A percentile compares a stretch with the other conserved stretches of the same genome.
Conservation (phyloP, 2,329 filamentous ascomycete species). For the Helotiales sp. region DNA sequence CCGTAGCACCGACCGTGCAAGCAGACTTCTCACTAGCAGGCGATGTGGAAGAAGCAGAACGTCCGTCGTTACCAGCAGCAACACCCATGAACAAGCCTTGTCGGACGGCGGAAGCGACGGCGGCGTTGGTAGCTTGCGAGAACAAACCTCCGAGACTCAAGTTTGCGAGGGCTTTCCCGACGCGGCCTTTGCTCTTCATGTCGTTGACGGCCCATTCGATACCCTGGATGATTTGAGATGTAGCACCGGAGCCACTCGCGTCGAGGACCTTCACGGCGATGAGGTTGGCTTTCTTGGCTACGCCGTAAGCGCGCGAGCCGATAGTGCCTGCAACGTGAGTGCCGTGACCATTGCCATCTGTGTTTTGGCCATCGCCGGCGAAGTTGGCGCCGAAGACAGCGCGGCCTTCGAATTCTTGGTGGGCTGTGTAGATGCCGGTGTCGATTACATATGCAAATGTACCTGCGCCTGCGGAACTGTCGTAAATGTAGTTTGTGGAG, state of each 20-base stretch:
- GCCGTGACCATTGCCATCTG: slow-evolving; percentile 9
- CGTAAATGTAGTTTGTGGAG: slow-evolving; percentile 5
- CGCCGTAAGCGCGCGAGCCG: slow-evolving; percentile 4
- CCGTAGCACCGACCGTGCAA: slow-evolving; percentile 2
- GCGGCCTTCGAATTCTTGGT: slow-evolving; percentile 11
- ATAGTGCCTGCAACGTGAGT: slow-evolving; percentile 3
- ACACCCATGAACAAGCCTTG: not conserved
- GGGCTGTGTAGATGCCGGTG: not conserved
- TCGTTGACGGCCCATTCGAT: slow-evolving; percentile 10
- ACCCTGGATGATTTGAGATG: slow-evolving; percentile 2
- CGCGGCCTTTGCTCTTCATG: not conserved
- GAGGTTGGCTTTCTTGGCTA: slow-evolving; percentile 3
- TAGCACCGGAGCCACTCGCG: not conserved
- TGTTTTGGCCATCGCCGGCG: slow-evolving; percentile 1
- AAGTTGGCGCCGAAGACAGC: slow-evolving; percentile 10
- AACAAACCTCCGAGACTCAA: not conserved
- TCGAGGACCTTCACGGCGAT: slow-evolving; percentile 8
- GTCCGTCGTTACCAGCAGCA: slow-evolving; percentile 6
- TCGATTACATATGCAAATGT: slow-evolving; percentile 10
- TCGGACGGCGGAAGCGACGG: not conserved
- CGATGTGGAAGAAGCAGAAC: not conserved
- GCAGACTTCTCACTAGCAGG: not conserved
- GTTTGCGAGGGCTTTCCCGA: slow-evolving; percentile 1
- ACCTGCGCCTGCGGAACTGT: not conserved
- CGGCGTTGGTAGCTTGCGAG: not conserved